Conservation (phyloP, 495 filamentous ascomycete species). For the Parachaetomium inaequale region DNA sequence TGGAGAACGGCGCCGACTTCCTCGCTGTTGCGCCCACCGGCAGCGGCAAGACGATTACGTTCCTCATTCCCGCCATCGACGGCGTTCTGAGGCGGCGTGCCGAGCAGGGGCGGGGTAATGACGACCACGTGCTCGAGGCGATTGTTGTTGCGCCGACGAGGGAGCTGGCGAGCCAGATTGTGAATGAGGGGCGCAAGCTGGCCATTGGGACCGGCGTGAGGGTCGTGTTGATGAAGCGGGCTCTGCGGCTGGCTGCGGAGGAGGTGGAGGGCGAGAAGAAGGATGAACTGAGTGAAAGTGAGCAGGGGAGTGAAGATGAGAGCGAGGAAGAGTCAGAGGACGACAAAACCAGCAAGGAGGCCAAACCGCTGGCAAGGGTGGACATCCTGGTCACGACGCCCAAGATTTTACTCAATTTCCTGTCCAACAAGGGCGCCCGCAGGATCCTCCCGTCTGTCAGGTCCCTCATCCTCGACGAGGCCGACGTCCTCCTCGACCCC, state of each 20-base stretch:
- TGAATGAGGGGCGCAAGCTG: constrained; percentile 85
- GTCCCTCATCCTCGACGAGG: constrained; percentile 83
- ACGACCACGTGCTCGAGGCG: constrained; percentile 56
- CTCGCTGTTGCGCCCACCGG: constrained; percentile 89
- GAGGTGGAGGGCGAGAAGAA: constrained; percentile 35
- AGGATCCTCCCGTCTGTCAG: constrained; percentile 59
- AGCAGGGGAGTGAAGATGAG: constrained; percentile 23
- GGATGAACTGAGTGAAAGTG: constrained; percentile 30
- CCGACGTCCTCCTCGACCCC: constrained; percentile 88
- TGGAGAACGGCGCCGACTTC: constrained; percentile 56
- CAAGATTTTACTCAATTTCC: constrained; percentile 67
- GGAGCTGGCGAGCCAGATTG: constrained; percentile 87
- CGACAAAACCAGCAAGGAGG: constrained; percentile 15
- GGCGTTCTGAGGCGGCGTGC: constrained; percentile 54
- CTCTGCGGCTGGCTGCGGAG: constrained; percentile 62
- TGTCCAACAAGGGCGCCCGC: constrained; percentile 50
- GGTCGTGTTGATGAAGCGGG: constrained; percentile 79
- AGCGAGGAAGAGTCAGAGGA: constrained; percentile 31
- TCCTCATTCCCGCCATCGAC: constrained; percentile 82
- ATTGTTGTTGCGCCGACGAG: constrained; percentile 87
- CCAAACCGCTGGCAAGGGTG: constrained; percentile 55
- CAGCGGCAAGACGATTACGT: constrained; percentile 94
- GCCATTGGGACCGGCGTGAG: constrained; percentile 72
- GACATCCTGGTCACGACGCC: constrained; percentile 91
- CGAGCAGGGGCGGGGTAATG: constrained; percentile 30